Evolutionary conservation across 441 rosid species (phyloP).

Genomic region (Gossypium gossypioides): DNA sequence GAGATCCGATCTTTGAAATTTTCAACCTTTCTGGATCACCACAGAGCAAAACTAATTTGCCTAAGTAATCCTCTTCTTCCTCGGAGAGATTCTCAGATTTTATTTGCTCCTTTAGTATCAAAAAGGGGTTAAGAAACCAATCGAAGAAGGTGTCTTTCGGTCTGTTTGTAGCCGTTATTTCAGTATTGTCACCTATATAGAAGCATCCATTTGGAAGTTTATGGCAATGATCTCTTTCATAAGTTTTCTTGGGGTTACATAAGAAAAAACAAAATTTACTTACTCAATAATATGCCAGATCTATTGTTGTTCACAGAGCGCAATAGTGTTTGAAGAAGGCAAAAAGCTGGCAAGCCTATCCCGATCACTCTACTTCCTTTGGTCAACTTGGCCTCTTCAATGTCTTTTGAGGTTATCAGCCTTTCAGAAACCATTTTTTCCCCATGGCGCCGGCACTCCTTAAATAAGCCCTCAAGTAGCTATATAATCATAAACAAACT

Average conservation of each 20-base stretch:
- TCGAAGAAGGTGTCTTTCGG: conserved; percentile 71
- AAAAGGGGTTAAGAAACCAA: conserved; percentile 79
- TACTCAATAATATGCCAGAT: conserved; percentile 61
- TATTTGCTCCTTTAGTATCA: conserved; percentile 81
- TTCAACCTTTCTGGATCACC: conserved; percentile 56
- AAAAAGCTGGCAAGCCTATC: conserved; percentile 77
- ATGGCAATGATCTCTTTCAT: neutral
- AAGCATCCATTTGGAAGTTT: neutral
- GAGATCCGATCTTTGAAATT: conserved; percentile 33
- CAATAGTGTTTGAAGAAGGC: conserved; percentile 50
- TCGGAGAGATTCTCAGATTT: conserved; percentile 55
- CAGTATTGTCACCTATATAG: conserved; percentile 50
- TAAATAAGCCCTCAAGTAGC: conserved; percentile 57
- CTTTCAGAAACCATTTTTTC: conserved; percentile 60
- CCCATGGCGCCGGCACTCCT: conserved; percentile 49
- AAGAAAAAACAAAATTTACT: conserved; percentile 18
- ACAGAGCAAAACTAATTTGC: conserved; percentile 56
- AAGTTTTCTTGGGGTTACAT: neutral
- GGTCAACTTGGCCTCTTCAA: conserved; percentile 55
- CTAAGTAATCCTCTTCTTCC: conserved; percentile 72
- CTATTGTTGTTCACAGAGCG: conserved; percentile 56
- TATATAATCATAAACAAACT: conserved; percentile 18
- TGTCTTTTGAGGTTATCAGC: conserved; percentile 63
- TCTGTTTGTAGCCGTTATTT: conserved; percentile 56
- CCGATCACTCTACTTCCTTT: conserved; percentile 56